Percentiles rank a stretch among this genome's conserved stretches.
Conservation (phyloP, 2,329 filamentous ascomycete species). For the Talaromyces islandicus region DNA sequence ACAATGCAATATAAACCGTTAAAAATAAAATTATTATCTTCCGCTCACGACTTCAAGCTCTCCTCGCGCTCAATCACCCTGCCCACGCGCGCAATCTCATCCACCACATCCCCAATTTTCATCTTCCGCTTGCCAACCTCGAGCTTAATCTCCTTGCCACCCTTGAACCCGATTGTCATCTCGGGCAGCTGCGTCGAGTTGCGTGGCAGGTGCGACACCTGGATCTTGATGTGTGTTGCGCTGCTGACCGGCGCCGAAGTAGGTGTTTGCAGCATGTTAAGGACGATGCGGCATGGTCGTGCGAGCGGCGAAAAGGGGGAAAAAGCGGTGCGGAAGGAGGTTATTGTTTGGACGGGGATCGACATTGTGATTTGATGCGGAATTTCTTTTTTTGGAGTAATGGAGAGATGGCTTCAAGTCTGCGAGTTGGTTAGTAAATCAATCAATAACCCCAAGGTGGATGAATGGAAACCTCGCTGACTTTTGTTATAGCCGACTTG, state of each 20-base stretch:
- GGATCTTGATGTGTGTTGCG: slow-evolving; percentile 68
- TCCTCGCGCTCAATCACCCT: slow-evolving; percentile 74
- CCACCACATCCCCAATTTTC: slow-evolving; percentile 77
- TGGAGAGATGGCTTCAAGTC: neutral
- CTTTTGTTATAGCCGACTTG: neutral
- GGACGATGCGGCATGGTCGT: slow-evolving; percentile 80
- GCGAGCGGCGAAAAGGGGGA: slow-evolving; percentile 80
- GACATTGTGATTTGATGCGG: slow-evolving; percentile 1
- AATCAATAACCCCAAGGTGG: neutral
- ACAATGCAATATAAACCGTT: slow-evolving; percentile 18
- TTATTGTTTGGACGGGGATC: slow-evolving; percentile 43
- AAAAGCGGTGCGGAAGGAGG: slow-evolving; percentile 78
- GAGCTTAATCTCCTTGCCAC: slow-evolving; percentile 83
- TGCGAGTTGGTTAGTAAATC: neutral
- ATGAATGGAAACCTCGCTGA: neutral
- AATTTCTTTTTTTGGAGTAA: neutral
- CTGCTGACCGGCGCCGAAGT: slow-evolving; percentile 73
- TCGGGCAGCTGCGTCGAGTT: slow-evolving; percentile 61
- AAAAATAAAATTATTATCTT: neutral
- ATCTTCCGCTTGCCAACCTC: slow-evolving; percentile 71
- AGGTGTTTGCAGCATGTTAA: slow-evolving; percentile 76
- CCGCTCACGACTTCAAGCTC: slow-evolving; percentile 55
- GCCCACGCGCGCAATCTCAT: slow-evolving; percentile 87
- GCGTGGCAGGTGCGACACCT: slow-evolving; percentile 68
- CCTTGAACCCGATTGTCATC: slow-evolving; percentile 83